A percentile compares a stretch with the other conserved stretches of the same genome.
Evolutionary conservation across 139 green algal genomes (phyloP).

Genomic region (Spirogloea muscicola): DNA sequence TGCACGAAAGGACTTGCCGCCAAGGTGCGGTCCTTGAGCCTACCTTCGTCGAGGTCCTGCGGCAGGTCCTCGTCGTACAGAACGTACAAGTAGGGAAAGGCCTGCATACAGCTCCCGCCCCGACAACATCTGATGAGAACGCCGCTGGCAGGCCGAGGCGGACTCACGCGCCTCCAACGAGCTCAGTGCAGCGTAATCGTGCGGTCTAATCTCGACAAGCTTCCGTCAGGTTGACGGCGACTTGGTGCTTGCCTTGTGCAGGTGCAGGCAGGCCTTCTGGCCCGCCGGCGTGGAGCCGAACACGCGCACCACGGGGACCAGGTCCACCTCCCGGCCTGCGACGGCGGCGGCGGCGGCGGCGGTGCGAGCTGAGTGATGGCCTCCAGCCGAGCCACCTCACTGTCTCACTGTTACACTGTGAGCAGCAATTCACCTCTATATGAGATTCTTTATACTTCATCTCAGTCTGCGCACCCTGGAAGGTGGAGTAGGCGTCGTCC

Average conservation of each 20-base stretch:
- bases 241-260: slow-evolving; percentile 63
- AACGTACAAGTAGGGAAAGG: slow-evolving; percentile 91
- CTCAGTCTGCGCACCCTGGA: slow-evolving; percentile 21
- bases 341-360: background rate
- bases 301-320: slow-evolving; percentile 84
- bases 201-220: no score
- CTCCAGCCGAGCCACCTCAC: background rate
- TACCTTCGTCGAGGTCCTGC: slow-evolving; percentile 59
- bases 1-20: slow-evolving; percentile 39
- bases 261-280: slow-evolving; percentile 83
- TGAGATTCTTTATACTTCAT: slow-evolving; percentile 1
- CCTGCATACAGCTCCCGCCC: slow-evolving; percentile 59
- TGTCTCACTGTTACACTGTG: slow-evolving; percentile 1
- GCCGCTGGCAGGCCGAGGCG: no score
- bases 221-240: no score
- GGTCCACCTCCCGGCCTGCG: slow-evolving; percentile 47
- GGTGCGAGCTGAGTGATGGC: background rate
- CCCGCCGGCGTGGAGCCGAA: slow-evolving; percentile 83
- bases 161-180: no score
- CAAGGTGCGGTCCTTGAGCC: slow-evolving; percentile 2
- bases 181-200: no score
- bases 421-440: background rate
- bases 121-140: background rate
- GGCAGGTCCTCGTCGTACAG: slow-evolving; percentile 76
- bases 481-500: slow-evolving; percentile 55